Evolutionary conservation across 2,329 filamentous ascomycete species (phyloP), one percentile per base, ranked within the genome.

Genomic region (Polytolypa hystricis): DNA sequence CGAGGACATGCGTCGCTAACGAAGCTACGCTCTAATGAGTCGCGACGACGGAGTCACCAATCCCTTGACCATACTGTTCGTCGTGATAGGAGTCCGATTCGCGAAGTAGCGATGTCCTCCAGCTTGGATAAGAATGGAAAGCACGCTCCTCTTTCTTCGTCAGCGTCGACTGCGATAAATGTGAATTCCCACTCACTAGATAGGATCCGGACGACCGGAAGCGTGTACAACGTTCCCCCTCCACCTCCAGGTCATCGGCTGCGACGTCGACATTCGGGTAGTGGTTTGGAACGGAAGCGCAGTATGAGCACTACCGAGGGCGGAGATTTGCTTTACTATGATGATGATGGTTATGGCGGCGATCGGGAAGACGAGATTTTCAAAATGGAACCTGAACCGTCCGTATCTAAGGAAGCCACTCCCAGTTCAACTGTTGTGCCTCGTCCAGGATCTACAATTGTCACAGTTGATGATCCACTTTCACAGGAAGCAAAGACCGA

Each of bases 271-370:
- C 91, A 93, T 57, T 95, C 86, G 4, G 87, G 86, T 33, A 84
- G 84, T 45, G 86, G 85, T 4, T 70, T 95, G 17, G 77, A 83
- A 40, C 79, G 82, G 51, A 81, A 84, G 16, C 66, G 73, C 38
- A 82, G 85, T 44, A 80, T 93, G 5, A 68, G 72, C 31, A 72
- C 71, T 12, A 73, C 79, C 9, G 69, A 74, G 7, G 70, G 81
- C 35, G 81, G 84, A n/a, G 73, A 83, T 44, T 68, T 95, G n/a
- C 79, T 93, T 55, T 94, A 87, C 48, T 87, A 82, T 50, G 86
- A 93, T 51, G 84, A 93, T 48, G 84, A 89, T 18, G 85, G 87
- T 15, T 89, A 93, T 51, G 77, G 78, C 28, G 83, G 77, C 2
- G 86, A 89, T 58, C 77, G 77, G 46, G 81, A 80, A 42, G 80